Percentiles rank a stretch among this genome's conserved stretches.
These are phyloP conservation scores for Cymbopogon flexuosus DNA, from an alignment of 202 grass and related monocot species.

Conservation along the genomic window DNA sequence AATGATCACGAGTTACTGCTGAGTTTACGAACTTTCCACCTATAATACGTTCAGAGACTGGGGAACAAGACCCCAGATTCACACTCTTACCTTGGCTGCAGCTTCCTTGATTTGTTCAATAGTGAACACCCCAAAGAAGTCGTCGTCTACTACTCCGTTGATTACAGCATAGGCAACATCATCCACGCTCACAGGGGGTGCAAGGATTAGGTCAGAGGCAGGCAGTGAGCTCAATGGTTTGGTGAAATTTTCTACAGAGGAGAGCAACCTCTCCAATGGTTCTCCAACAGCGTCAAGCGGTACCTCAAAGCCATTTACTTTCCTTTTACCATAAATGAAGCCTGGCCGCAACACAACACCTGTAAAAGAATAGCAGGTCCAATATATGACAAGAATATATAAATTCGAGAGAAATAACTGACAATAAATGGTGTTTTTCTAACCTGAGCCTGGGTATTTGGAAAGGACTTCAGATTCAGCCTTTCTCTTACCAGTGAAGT, in stretches of 20 bases:
- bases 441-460: conserved; percentile 88
- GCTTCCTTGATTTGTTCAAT: conserved; percentile 99
- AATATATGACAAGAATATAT: background rate
- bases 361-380: conserved; percentile 28
- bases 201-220: conserved; percentile 79
- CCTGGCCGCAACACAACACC: conserved; percentile 88
- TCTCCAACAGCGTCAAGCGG: conserved; percentile 73
- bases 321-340: conserved; percentile 94
- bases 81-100: conserved; percentile 55
- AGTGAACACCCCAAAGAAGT: conserved; percentile 83
- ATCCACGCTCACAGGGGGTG: conserved; percentile 78
- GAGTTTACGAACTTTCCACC: background rate
- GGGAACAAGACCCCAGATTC: background rate
- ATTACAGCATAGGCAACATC: conserved; percentile 83
- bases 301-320: conserved; percentile 80
- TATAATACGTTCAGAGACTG: background rate
- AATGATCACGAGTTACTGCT: background rate
- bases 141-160: conserved; percentile 64
- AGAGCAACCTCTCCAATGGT: conserved; percentile 70
- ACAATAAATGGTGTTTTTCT: background rate
- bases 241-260: conserved; percentile 68
- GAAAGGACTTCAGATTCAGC: conserved; percentile 94
- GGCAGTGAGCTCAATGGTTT: conserved; percentile 76
- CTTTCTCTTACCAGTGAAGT: conserved; percentile 89
- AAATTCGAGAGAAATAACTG: background rate